Evolutionary conservation across 208 protist species (phyloP), one percentile per base, ranked within the genome.

Genomic region (Wallacemonas sp.): DNA sequence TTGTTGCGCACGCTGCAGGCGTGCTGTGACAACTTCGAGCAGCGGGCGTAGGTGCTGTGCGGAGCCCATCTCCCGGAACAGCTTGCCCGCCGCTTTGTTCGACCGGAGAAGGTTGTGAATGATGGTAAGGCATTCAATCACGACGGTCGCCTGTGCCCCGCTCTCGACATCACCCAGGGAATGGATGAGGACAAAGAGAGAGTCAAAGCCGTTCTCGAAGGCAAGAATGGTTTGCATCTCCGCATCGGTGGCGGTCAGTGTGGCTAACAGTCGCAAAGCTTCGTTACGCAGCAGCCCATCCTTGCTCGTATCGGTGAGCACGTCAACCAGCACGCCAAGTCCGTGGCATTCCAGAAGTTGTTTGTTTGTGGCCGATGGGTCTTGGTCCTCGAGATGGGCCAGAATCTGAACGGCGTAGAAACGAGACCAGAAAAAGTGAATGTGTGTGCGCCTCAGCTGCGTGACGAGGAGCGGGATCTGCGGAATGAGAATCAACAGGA

Each of bases 31-130:
- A 27, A 71, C 42, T 19, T 88, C 74, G 34, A 96, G 69, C 6
- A 96, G 67, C 4, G 65, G 63, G 27, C 63, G 68, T 2, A 96
- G 59, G 4, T 79, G 76, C 19, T 69, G 49, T 8, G 81, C 85
- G 47, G 80, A 90, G 42, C 79, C 80, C 84, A 92, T 90, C 54
- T 91, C 79, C n/a, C 74, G 59, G 45, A 96, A 96, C 26, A 94
- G 64, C 68, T 94, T 96, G 61, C 89, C 85, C 22, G 87, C 90
- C n/a, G 77, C 70, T 55, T 84, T 86, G 66, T 96, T 96, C 17
- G 79, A 71, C 4, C 87, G 82, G 42, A 96, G 70, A 62, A 96
- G 75, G 66, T 96, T 94, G 61, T 86, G 84, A 9, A 83, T 72
- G n/a, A 87, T 91, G 12, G 84, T 88, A 0, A 96, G 75, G 56